Conservation (phyloP, 2,329 filamentous ascomycete genomes). For the Talaromyces funiculosus region DNA sequence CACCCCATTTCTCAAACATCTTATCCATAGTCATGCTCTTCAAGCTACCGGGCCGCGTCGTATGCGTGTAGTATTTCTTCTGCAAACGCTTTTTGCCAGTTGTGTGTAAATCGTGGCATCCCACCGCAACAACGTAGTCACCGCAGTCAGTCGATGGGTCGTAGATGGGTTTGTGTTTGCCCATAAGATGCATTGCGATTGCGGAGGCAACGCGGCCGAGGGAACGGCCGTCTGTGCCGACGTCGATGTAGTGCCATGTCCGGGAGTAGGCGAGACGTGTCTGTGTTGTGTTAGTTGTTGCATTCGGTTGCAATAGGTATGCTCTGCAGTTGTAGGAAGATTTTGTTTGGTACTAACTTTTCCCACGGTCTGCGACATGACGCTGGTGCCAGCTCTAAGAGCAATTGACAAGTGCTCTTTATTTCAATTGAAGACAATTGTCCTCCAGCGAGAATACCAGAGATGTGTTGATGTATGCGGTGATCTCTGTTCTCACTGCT, state of each 20-base stretch:
- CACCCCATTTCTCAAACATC: conserved; percentile 90
- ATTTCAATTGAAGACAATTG: no score
- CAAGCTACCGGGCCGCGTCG: conserved; percentile 79
- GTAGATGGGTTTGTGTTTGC: conserved; percentile 98
- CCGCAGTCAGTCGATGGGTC: conserved; percentile 97
- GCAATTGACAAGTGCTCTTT: neutral
- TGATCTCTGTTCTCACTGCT: neutral
- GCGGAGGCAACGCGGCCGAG: conserved; percentile 83
- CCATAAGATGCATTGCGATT: conserved; percentile 86
- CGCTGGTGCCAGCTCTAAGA: neutral
- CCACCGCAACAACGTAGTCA: conserved; percentile 93
- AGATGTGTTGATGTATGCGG: neutral
- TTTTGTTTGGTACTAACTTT: conserved; percentile 28
- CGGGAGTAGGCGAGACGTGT: conserved; percentile 95
- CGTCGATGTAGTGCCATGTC: conserved; percentile 86
- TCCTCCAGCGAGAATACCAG: neutral
- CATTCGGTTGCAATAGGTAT: neutral
- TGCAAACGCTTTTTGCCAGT: conserved; percentile 90
- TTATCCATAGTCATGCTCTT: conserved; percentile 89
- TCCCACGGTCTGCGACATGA: conserved; percentile 43
- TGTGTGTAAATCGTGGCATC: conserved; percentile 77
- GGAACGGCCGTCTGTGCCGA: conserved; percentile 64
- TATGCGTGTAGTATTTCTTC: conserved; percentile 95
- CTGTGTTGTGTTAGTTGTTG: conserved; percentile 42
- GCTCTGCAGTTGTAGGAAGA: neutral